A percentile compares a stretch with the other conserved stretches of the same genome.
phyloP scores from a whole-genome alignment of 495 filamentous ascomycete species.

The Cercophora samala region DNA sequence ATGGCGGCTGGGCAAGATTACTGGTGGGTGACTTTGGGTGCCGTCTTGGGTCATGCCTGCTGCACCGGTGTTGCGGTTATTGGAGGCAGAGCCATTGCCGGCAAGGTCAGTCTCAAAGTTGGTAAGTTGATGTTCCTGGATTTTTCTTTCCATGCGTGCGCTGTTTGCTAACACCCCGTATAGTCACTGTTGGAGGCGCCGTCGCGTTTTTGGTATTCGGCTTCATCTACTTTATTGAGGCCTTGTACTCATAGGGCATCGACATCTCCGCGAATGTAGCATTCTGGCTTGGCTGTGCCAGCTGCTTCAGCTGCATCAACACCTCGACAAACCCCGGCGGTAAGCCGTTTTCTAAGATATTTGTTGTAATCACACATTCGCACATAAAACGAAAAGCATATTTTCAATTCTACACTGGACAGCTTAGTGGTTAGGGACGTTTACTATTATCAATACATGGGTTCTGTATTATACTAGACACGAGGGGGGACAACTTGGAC shows the following conservation, averaged over 20 bases:
- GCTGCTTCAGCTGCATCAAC: constrained; percentile 1
- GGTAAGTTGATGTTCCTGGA: constrained; percentile 59
- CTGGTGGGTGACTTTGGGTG: constrained; percentile 96
- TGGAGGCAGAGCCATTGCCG: constrained; percentile 87
- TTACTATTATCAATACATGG: not conserved
- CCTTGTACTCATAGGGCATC: constrained; percentile 53
- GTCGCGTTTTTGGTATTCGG: constrained; percentile 87
- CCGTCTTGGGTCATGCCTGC: constrained; percentile 78
- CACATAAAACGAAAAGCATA: constrained; percentile 9
- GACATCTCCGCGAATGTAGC: not conserved
- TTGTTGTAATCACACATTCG: constrained; percentile 25
- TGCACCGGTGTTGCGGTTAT: constrained; percentile 94
- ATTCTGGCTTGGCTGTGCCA: constrained; percentile 20
- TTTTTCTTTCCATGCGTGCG: not conserved
- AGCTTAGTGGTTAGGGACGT: constrained; percentile 3
- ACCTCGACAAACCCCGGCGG: not conserved
- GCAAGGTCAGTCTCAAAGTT: constrained; percentile 90
- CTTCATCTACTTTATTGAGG: constrained; percentile 84
- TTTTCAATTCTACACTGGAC: constrained; percentile 11
- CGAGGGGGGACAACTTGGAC: not conserved
- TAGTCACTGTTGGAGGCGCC: constrained; percentile 95
- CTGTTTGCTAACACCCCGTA: constrained; percentile 25
- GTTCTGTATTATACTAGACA: not conserved
- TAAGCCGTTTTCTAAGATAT: constrained; percentile 10
- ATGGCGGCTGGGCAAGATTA: constrained; percentile 99